Conservation (phyloP, 228 moss, liverwort and hornwort species). For the Sphagnum fallax region DNA sequence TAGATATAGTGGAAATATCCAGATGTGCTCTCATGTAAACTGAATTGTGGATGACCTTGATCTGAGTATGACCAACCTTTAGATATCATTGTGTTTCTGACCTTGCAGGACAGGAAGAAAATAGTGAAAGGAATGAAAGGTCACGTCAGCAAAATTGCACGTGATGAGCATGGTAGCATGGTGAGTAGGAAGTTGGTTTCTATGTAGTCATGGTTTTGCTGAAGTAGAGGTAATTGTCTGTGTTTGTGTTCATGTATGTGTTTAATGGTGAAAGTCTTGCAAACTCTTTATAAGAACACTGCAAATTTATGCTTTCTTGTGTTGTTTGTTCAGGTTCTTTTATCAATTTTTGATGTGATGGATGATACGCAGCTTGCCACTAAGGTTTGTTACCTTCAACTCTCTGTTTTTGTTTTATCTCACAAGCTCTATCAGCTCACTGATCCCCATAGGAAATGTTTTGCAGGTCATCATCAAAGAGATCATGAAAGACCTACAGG, state of each 20-base stretch:
- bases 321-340: constrained; percentile 49
- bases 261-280: background rate
- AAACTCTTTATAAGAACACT: background rate
- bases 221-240: background rate
- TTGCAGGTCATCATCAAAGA: constrained; percentile 74
- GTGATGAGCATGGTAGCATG: constrained; percentile 76
- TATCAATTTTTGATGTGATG: constrained; percentile 80
- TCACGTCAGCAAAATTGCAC: constrained; percentile 82
- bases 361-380: constrained; percentile 87
- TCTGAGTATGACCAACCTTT: no score
- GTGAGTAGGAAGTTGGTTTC: constrained; percentile 26
- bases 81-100: background rate
- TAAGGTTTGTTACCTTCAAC: constrained; percentile 42
- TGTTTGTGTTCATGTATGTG: background rate
- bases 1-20: no score
- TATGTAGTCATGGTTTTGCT: background rate
- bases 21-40: no score
- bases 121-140: constrained; percentile 90
- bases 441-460: background rate
- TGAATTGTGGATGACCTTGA: no score
- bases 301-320: background rate
- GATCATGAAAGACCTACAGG: constrained; percentile 72
- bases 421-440: background rate
- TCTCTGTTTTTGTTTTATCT: background rate
- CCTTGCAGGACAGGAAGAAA: constrained; percentile 75